Evolutionary conservation across 2,329 filamentous ascomycete genomes (phyloP).

Genomic region (Pseudonectria buxi): DNA sequence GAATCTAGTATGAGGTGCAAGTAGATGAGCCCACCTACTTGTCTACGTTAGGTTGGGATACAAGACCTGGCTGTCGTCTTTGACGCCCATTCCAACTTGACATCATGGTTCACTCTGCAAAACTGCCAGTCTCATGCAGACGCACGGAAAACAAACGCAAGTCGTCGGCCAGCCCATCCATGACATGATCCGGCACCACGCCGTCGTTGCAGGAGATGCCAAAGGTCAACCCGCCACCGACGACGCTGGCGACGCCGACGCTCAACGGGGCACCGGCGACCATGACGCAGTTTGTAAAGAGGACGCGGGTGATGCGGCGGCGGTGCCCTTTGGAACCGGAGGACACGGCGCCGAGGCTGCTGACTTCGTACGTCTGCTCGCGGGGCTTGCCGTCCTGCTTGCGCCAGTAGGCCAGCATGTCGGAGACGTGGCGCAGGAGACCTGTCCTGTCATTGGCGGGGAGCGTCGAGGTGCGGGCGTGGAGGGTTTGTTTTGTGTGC

Average conservation of each 20-base stretch:
- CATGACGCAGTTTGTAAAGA: conserved; percentile 45
- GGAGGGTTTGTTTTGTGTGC: conserved; percentile 29
- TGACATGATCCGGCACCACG: conserved; percentile 31
- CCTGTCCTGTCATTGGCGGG: conserved; percentile 37
- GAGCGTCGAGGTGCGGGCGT: conserved; percentile 25
- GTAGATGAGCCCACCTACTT: no score
- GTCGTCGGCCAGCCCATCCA: conserved; percentile 31
- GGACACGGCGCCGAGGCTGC: conserved; percentile 42
- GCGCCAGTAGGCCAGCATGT: conserved; percentile 37
- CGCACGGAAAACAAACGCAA: conserved; percentile 19
- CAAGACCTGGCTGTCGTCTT: no score
- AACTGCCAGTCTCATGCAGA: conserved; percentile 20
- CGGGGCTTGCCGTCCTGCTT: conserved; percentile 37
- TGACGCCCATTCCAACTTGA: no score
- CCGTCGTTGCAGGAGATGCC: conserved; percentile 43
- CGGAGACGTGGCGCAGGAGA: conserved; percentile 34
- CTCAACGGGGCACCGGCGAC: conserved; percentile 36
- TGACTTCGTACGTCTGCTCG: conserved; percentile 42
- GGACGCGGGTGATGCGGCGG: conserved; percentile 31
- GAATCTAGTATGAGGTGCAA: no score
- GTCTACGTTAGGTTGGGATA: no score
- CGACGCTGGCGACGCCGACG: conserved; percentile 42
- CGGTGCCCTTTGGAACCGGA: no score
- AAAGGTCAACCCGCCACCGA: conserved; percentile 33
- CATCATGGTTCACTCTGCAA: no score